Base-by-base conservation (phyloP, 2,329 filamentous ascomycete genomes). In the Aspergillus fructus region DNA sequence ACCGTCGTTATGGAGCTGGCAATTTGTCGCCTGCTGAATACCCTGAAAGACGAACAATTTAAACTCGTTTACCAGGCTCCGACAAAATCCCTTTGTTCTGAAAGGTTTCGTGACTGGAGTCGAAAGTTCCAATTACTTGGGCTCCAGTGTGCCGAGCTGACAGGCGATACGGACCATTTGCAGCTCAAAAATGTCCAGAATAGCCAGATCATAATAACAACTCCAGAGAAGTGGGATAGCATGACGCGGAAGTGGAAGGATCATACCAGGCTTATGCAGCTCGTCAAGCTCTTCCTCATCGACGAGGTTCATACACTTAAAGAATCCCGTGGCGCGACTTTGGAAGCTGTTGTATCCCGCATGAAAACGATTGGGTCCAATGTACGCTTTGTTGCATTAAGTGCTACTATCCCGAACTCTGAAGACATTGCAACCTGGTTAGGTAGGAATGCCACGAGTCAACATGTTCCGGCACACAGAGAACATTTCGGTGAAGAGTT, bases 171-270 rank as follows among this genome's bases (percentile, higher is more conserved):
- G 0, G 87, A 89, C 39, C 79, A 83, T 51, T 74, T 77, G 5
- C 86, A 93, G 63, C 79, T 92, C 58, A 80, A 80, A 21, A 84
- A 82, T 53, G 88, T 93, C 5, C 87, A 91, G 59, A 85, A 81
- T 64, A 90, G 90, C 3, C 87, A 87, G 47, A 90, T 96, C 61
- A 93, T 96, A 63, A 83, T 96, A 60, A 94, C 91, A 0, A 96
- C 91, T 0, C 91, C 91, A 0, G 91, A 96, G 73, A 96, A 96
- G 68, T 96, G 91, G 91, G 91, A 96, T 69, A 93, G 90, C 59
- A 87, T 94, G 71, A 96, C 91, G 0, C 82, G 91, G 17, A 93
- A 91, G 68, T 96, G 91, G 91, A 86, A 87, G 64, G 91, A 96
- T 64, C 89, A 96, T 66, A 82, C 83, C 52, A 89, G 82, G 62